Conservation (phyloP, 441 rosid genomes). For the Adansonia gregorii region DNA sequence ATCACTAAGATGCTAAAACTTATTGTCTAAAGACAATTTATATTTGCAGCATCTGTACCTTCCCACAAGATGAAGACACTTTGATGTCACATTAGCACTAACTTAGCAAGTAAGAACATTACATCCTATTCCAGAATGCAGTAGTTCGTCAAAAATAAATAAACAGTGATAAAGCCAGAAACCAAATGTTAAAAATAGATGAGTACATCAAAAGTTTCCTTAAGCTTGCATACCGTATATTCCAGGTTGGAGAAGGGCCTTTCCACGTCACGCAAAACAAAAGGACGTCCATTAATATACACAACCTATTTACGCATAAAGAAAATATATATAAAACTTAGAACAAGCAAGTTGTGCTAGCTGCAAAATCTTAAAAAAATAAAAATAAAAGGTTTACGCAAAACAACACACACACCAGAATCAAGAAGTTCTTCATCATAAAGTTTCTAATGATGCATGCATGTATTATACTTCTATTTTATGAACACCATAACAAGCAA, state of each 20-base stretch:
- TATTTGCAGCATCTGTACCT: slow-evolving; percentile 13
- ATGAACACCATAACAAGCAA: background rate
- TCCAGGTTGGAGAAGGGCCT: slow-evolving; percentile 98
- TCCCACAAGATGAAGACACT: slow-evolving; percentile 18
- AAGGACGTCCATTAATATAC: slow-evolving; percentile 93
- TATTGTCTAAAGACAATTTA: background rate
- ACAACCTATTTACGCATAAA: slow-evolving; percentile 66
- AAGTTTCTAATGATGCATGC: background rate
- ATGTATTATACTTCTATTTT: slow-evolving; percentile 13
- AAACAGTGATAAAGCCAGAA: background rate
- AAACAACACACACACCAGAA: slow-evolving; percentile 2
- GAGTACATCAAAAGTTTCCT: slow-evolving; percentile 15
- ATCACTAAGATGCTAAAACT: background rate
- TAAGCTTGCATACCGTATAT: slow-evolving; percentile 68
- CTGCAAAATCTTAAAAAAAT: background rate
- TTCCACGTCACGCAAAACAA: slow-evolving; percentile 96
- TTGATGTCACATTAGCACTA: background rate
- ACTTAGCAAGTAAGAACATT: slow-evolving; percentile 9
- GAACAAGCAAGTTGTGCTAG: slow-evolving; percentile 15
- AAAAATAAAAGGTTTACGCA: background rate
- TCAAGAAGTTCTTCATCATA: slow-evolving; percentile 13
- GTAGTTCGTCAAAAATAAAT: background rate
- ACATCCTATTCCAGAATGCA: background rate
- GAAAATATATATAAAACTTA: slow-evolving; percentile 21
- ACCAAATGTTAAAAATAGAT: slow-evolving; percentile 8